Evolutionary conservation across 2,329 filamentous ascomycete species (phyloP), one percentile per base, ranked within the genome.

Genomic region (Hymenoscyphus fructigenus): DNA sequence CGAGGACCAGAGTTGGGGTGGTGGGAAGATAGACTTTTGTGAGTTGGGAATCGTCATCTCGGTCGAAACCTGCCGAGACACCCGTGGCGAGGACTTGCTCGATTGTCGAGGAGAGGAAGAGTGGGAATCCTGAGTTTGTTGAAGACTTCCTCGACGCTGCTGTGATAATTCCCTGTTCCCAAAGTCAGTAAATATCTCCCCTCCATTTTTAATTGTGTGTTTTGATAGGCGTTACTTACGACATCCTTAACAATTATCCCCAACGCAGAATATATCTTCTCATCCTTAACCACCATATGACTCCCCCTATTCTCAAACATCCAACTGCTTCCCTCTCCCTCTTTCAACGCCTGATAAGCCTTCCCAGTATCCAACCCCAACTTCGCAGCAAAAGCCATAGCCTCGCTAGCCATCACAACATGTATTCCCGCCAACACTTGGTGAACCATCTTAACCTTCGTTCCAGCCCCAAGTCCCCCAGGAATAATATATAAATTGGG

Each of bases 391-490:
- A 89, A 82, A 0, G 85, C 87, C 78, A 88, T 80, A 4, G 82
- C 84, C 71, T 90, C 87, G 71, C 82, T 84, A 2, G 83, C 81
- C 1, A 84, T 82, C 0, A 87, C 79, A 70, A 90, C 88, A 67
- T 89, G 86, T 69, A 85, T 85, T 2, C 84, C 86, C 0, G 86
- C 86, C 38, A 89, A 73, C 59, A 91, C 80, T 75, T 90, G 81
- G 78, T 90, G 87, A 63, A 84, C 77, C 81, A 87, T 82, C 78
- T 90, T 85, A 80, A 88, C 83, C 74, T 88, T 83, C 74, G 85
- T 82, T 17, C 84, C 81, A 0, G 84, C 85, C 0, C 87, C 87
- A 59, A 89, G 75, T 0, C 85, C 86, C 6, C 86, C 86, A 3
- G 80, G 78, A 6, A 88, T 84, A 23, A 88, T 79, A 73, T 87